phyloP scores from a whole-genome alignment of 441 rosid genomes.

The Euphorbia corollata region DNA sequence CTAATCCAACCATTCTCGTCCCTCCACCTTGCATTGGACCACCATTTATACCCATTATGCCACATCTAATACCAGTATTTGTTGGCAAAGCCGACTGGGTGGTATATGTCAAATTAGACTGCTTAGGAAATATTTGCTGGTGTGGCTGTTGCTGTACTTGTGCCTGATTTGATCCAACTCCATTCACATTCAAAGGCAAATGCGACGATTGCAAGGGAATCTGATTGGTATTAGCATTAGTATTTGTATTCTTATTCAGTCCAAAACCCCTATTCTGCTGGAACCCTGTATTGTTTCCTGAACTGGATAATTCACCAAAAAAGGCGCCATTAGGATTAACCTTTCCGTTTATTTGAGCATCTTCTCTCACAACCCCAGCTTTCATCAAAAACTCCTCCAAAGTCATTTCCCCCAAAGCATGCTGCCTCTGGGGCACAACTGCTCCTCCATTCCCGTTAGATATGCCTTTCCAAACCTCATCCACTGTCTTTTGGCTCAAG shows the following conservation, averaged over 20 bases:
- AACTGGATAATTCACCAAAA: conserved; percentile 34
- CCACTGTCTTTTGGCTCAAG: conserved; percentile 81
- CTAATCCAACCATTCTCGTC: conserved; percentile 51
- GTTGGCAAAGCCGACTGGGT: conserved; percentile 40
- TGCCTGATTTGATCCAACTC: conserved; percentile 47
- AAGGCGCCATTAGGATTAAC: conserved; percentile 29
- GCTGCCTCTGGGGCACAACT: conserved; percentile 61
- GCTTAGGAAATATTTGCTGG: conserved; percentile 66
- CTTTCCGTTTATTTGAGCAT: conserved; percentile 35
- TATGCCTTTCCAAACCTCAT: conserved; percentile 80
- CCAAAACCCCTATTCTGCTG: conserved; percentile 42
- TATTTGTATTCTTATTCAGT: conserved; percentile 23
- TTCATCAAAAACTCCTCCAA: conserved; percentile 86
- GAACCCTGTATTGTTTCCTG: conserved; percentile 39
- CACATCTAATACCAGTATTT: conserved; percentile 52
- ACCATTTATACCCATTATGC: conserved; percentile 38
- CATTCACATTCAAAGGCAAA: conserved; percentile 58
- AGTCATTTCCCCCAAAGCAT: conserved; percentile 80
- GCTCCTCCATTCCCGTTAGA: conserved; percentile 38
- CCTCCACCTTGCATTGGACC: conserved; percentile 51
- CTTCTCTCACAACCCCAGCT: conserved; percentile 91
- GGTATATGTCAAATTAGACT: conserved; percentile 43
- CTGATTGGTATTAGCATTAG: conserved; percentile 23
- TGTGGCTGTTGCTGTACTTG: conserved; percentile 36
- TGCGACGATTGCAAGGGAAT: conserved; percentile 45